phyloP scores from a whole-genome alignment of 2,329 filamentous ascomycete species.

The Thelonectria discophora region DNA sequence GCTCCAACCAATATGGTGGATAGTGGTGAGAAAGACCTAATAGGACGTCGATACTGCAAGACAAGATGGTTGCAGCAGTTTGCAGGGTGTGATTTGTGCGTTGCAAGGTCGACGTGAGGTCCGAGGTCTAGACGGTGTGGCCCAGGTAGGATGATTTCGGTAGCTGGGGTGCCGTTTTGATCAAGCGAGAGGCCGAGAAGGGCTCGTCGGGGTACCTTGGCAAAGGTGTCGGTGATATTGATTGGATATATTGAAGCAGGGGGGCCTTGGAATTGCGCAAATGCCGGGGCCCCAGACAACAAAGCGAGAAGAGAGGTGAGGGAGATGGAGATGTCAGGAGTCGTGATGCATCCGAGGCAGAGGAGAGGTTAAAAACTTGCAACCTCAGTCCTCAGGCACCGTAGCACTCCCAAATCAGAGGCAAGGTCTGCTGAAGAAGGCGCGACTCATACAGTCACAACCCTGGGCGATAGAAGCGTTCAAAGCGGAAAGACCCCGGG shows the following conservation, averaged over 20 bases:
- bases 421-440: not conserved
- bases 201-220: not conserved
- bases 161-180: not conserved
- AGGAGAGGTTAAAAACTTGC: too few relatives aligned
- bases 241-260: not conserved
- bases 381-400: too few relatives aligned
- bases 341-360: not conserved
- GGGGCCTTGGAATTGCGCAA: not conserved
- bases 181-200: not conserved
- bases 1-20: too few relatives aligned
- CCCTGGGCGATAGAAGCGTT: not conserved
- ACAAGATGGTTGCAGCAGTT: not conserved
- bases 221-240: not conserved
- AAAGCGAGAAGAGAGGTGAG: not conserved
- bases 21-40: too few relatives aligned
- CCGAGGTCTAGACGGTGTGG: not conserved
- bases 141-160: conserved; percentile 3
- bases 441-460: too few relatives aligned
- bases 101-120: not conserved
- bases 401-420: too few relatives aligned
- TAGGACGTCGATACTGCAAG: not conserved
- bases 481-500: not conserved
- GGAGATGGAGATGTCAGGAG: not conserved
- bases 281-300: not conserved
- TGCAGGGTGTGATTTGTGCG: conserved; percentile 2